Evolutionary conservation across 139 green algal genomes (phyloP).

Genomic region (Spirogloea muscicola): DNA sequence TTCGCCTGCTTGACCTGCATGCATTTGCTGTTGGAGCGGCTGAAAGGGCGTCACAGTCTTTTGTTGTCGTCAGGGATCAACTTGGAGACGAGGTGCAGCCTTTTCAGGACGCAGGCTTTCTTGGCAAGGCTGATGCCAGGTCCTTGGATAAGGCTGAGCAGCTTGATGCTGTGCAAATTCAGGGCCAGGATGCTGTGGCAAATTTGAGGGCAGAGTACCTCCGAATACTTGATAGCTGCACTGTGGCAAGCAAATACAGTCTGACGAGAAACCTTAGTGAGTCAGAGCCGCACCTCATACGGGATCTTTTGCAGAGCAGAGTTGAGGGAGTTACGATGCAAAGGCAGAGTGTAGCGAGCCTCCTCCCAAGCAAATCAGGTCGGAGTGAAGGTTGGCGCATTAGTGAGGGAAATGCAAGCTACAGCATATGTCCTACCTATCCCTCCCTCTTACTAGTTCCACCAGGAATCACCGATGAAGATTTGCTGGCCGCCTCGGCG

Average conservation of each 20-base stretch:
- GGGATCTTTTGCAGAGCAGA: neutral
- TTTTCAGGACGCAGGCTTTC: neutral
- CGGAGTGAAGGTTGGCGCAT: conserved; percentile 21
- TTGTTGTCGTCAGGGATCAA: neutral
- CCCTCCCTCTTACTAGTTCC: conserved; percentile 20
- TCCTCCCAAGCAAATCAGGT: too few relatives aligned
- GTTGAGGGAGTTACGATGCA: conserved; percentile 6
- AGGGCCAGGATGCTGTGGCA: too few relatives aligned
- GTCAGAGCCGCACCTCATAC: neutral
- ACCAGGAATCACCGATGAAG: conserved; percentile 21
- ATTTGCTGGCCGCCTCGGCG: conserved; percentile 9
- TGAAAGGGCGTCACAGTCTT: neutral
- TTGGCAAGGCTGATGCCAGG: too few relatives aligned
- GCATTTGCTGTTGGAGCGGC: neutral
- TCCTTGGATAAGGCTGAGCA: too few relatives aligned
- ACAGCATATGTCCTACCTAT: conserved; percentile 30
- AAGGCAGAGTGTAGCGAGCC: neutral
- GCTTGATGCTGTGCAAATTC: too few relatives aligned
- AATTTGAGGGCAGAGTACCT: too few relatives aligned
- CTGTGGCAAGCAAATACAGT: neutral
- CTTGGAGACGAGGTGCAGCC: neutral
- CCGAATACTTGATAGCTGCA: neutral
- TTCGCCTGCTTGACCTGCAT: too few relatives aligned
- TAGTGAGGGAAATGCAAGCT: conserved; percentile 18
- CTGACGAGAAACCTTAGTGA: too few relatives aligned